phyloP scores from a whole-genome alignment of 139 green algal genomes.

The Picochlorum costavermella region DNA sequence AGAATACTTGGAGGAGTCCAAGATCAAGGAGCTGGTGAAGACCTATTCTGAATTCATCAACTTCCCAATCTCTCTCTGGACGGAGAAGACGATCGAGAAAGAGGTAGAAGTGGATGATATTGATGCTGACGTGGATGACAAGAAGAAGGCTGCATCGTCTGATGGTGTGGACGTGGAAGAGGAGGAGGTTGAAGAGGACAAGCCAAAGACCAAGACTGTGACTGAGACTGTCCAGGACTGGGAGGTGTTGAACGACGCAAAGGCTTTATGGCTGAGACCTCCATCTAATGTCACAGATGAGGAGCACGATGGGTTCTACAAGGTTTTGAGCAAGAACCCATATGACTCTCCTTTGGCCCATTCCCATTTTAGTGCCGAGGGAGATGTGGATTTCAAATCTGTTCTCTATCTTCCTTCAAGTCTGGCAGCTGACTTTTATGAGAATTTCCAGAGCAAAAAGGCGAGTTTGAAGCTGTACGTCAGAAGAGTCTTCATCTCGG shows the following conservation, averaged over 20 bases:
- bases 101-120: constrained; percentile 31
- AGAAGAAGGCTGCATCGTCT: constrained; percentile 21
- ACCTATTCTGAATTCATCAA: constrained; percentile 94
- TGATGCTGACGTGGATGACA: constrained; percentile 23
- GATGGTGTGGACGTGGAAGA: constrained; percentile 44
- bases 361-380: constrained; percentile 94
- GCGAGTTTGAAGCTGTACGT: constrained; percentile 86
- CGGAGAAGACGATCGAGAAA: constrained; percentile 38
- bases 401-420: constrained; percentile 82
- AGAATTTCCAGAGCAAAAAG: constrained; percentile 87
- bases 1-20: constrained; percentile 64
- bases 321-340: constrained; percentile 75
- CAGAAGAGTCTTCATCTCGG: constrained; percentile 89
- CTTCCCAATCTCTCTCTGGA: constrained; percentile 88
- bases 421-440: constrained; percentile 35
- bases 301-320: constrained; percentile 97
- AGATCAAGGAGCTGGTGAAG: constrained; percentile 70
- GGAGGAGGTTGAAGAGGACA: constrained; percentile 38
- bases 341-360: constrained; percentile 62
- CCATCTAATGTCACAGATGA: constrained; percentile 77
- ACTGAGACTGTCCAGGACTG: constrained; percentile 78
- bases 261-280: constrained; percentile 92
- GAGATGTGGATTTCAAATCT: constrained; percentile 96
- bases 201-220: constrained; percentile 65
- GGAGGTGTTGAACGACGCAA: constrained; percentile 91